Conservation (phyloP, 129 eudicot genomes). For the Cynara cardunculus region DNA sequence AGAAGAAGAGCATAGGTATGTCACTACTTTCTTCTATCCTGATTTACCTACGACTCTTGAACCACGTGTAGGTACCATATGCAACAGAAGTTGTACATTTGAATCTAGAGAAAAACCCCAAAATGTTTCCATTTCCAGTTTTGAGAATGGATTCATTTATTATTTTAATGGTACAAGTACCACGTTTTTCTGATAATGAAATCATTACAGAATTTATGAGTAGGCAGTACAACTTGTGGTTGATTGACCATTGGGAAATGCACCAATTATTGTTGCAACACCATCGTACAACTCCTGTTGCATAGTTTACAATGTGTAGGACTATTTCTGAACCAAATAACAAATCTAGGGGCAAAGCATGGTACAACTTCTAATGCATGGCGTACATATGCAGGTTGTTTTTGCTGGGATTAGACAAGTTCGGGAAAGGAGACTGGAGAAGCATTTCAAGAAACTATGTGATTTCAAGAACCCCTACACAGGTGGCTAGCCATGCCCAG, state of each 20-base stretch:
- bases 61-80: background rate
- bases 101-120: background rate
- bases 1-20: conserved; percentile 94
- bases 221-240: conserved; percentile 23
- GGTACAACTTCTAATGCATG: conserved; percentile 18
- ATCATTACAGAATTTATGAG: conserved; percentile 27
- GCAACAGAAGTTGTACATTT: background rate
- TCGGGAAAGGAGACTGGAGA: conserved; percentile 98
- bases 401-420: conserved; percentile 83
- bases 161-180: conserved; percentile 19
- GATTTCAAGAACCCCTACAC: conserved; percentile 91
- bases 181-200: conserved; percentile 24
- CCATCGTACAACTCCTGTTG: conserved; percentile 24
- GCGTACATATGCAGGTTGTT: conserved; percentile 59
- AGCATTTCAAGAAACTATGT: conserved; percentile 94
- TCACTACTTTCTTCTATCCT: background rate
- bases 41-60: background rate
- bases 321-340: conserved; percentile 1
- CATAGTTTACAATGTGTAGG: conserved; percentile 6
- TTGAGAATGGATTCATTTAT: background rate
- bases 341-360: background rate
- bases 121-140: background rate
- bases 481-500: conserved; percentile 97
- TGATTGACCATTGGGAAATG: conserved; percentile 29
- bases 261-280: conserved; percentile 19